Conservation (phyloP, 2,329 filamentous ascomycete genomes). For the Stagonosporopsis rhizophila region DNA sequence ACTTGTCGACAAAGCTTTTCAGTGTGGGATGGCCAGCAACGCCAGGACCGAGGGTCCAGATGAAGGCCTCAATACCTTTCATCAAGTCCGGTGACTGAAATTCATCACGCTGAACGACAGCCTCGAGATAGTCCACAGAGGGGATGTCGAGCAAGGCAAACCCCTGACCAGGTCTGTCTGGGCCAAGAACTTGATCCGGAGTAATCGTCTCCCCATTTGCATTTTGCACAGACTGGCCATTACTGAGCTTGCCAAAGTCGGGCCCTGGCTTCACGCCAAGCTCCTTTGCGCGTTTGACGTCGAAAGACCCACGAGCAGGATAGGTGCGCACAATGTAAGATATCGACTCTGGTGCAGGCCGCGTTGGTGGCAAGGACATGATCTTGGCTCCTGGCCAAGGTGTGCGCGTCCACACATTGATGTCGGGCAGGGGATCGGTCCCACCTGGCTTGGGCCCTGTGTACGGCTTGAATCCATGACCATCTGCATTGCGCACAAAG, state of each 20-base stretch:
- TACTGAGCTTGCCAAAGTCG: conserved; percentile 67
- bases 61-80: conserved; percentile 69
- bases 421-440: conserved; percentile 61
- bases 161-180: conserved; percentile 71
- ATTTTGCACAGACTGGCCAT: conserved; percentile 68
- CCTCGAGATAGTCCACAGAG: conserved; percentile 70
- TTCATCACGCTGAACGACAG: conserved; percentile 74
- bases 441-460: conserved; percentile 69
- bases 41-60: conserved; percentile 81
- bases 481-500: conserved; percentile 68
- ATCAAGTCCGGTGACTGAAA: conserved; percentile 72
- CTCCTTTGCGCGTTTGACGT: conserved; percentile 67
- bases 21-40: conserved; percentile 70
- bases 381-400: conserved; percentile 80
- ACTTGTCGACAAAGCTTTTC: conserved; percentile 71
- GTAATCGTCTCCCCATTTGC: conserved; percentile 74
- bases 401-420: conserved; percentile 74
- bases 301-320: conserved; percentile 80
- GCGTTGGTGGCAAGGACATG: conserved; percentile 70
- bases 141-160: conserved; percentile 84
- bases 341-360: conserved; percentile 71
- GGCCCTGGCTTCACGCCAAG: conserved; percentile 68
- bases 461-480: conserved; percentile 73
- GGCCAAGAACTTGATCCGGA: conserved; percentile 84
- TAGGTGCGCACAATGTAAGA: conserved; percentile 87